These are phyloP conservation scores for Nakazawaea sp. DNA, from an alignment of 805 yeast genomes.

Conservation along the genomic window DNA sequence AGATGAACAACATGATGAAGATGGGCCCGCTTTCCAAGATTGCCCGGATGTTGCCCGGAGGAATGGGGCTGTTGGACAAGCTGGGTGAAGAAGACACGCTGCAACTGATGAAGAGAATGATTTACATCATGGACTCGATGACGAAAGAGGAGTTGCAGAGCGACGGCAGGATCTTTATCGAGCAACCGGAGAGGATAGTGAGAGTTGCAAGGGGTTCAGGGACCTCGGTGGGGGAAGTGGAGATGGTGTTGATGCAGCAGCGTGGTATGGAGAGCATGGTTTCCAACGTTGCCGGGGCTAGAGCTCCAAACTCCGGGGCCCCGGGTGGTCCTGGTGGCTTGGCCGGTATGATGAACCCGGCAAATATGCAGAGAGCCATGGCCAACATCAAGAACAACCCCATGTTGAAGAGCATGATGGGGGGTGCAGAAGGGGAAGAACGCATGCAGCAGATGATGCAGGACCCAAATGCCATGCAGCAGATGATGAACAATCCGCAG, in stretches of 20 bases:
- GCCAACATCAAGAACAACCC: slow-evolving; percentile 54
- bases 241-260: slow-evolving; percentile 85
- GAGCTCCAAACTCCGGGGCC: slow-evolving; percentile 58
- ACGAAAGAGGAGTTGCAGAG: slow-evolving; percentile 84
- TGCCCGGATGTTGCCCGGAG: slow-evolving; percentile 92
- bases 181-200: slow-evolving; percentile 78
- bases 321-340: slow-evolving; percentile 41
- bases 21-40: slow-evolving; percentile 96
- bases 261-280: slow-evolving; percentile 95
- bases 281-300: slow-evolving; percentile 25
- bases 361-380: slow-evolving; percentile 38
- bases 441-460: slow-evolving; percentile 40
- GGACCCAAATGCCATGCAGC: slow-evolving; percentile 17
- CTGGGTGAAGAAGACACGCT: slow-evolving; percentile 91
- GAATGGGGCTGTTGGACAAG: slow-evolving; percentile 79
- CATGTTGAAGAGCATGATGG: slow-evolving; percentile 16
- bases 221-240: slow-evolving; percentile 86
- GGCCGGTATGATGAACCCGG: slow-evolving; percentile 20
- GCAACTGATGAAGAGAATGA: slow-evolving; percentile 78
- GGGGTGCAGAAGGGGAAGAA: slow-evolving; percentile 15
- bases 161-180: slow-evolving; percentile 75
- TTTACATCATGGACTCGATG: slow-evolving; percentile 93
- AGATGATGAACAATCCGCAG: slow-evolving; percentile 12
- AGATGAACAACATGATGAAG: slow-evolving; percentile 90
- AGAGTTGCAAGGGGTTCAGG: slow-evolving; percentile 95